These are phyloP conservation scores for Neurospora sp. DNA, from an alignment of 495 filamentous ascomycete genomes.

Conservation along the genomic window DNA sequence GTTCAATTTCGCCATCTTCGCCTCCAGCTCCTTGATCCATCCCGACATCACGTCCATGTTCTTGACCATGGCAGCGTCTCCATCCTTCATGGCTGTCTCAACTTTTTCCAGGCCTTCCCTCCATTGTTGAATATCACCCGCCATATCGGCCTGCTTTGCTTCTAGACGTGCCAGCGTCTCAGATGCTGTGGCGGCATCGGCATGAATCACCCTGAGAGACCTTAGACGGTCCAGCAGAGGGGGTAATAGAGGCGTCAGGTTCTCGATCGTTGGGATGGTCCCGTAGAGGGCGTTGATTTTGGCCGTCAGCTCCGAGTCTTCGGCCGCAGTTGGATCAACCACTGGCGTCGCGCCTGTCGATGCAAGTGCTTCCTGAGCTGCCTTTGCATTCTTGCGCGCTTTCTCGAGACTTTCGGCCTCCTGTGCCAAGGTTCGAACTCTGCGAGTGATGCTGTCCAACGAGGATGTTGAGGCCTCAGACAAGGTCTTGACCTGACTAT, in stretches of 20 bases:
- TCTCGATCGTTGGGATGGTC: slow-evolving; percentile 82
- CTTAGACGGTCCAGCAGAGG: slow-evolving; percentile 76
- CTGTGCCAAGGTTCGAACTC: slow-evolving; percentile 63
- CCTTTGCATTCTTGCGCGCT: slow-evolving; percentile 60
- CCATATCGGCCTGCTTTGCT: slow-evolving; percentile 72
- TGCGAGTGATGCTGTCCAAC: slow-evolving; percentile 63
- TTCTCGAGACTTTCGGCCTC: slow-evolving; percentile 74
- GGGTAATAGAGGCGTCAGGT: slow-evolving; percentile 73
- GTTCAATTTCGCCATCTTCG: slow-evolving; percentile 50
- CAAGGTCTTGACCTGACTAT: slow-evolving; percentile 58
- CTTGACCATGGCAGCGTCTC: slow-evolving; percentile 55
- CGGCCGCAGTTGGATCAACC: slow-evolving; percentile 19
- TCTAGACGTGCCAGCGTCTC: slow-evolving; percentile 68
- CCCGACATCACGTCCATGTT: slow-evolving; percentile 75
- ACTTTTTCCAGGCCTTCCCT: slow-evolving; percentile 69
- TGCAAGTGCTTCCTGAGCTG: slow-evolving; percentile 48
- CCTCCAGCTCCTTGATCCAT: slow-evolving; percentile 85
- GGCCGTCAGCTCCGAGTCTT: slow-evolving; percentile 57
- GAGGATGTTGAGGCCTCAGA: slow-evolving; percentile 52
- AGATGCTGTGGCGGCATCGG: slow-evolving; percentile 78
- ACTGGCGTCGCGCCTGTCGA: slow-evolving; percentile 31
- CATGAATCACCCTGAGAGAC: slow-evolving; percentile 74
- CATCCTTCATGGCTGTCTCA: slow-evolving; percentile 59
- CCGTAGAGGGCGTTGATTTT: slow-evolving; percentile 92
- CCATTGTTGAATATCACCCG: slow-evolving; percentile 76